Evolutionary conservation across 352 stramenopile species (phyloP).

Genomic region (Thalassiosira hispida): DNA sequence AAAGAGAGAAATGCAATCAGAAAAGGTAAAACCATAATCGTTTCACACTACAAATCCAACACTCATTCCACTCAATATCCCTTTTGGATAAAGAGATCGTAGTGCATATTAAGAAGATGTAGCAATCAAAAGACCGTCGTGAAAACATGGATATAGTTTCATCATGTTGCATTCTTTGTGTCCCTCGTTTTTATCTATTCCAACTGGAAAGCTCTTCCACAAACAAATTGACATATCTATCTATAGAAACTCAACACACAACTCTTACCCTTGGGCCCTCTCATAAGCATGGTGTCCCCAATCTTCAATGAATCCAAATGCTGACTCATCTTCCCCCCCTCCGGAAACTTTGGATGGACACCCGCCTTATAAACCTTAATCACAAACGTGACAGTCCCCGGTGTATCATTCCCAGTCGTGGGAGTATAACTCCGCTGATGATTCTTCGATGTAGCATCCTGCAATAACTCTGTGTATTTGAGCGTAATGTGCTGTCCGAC

Average conservation of each 20-base stretch:
- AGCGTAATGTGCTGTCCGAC: slow-evolving; percentile 94
- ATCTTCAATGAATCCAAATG: slow-evolving; percentile 92
- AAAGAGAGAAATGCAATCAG: slow-evolving; percentile 32
- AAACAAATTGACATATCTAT: too few relatives aligned
- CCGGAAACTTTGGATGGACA: slow-evolving; percentile 95
- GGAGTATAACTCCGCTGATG: slow-evolving; percentile 94
- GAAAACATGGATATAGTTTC: slow-evolving; percentile 35
- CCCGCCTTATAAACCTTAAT: slow-evolving; percentile 97
- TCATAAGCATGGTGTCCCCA: slow-evolving; percentile 93
- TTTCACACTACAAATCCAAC: slow-evolving; percentile 19
- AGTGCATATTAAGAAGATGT: slow-evolving; percentile 6
- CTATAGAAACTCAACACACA: too few relatives aligned
- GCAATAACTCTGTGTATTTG: slow-evolving; percentile 87
- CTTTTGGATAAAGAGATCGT: slow-evolving; percentile 30
- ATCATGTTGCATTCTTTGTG: slow-evolving; percentile 22
- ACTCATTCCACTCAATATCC: slow-evolving; percentile 7
- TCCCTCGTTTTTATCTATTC: slow-evolving; percentile 48
- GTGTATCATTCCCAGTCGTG: slow-evolving; percentile 91
- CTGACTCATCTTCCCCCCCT: slow-evolving; percentile 91
- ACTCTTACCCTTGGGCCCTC: slow-evolving; percentile 95
- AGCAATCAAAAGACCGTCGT: slow-evolving; percentile 42
- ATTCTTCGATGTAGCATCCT: slow-evolving; percentile 82
- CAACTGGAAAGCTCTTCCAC: too few relatives aligned
- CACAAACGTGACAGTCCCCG: slow-evolving; percentile 93
- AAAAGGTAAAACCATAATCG: slow-evolving; percentile 30